A percentile compares a stretch with the other conserved stretches of the same genome.
phyloP scores from a whole-genome alignment of 192 early-diverging fungal species.

The Entomortierella beljakovae region DNA sequence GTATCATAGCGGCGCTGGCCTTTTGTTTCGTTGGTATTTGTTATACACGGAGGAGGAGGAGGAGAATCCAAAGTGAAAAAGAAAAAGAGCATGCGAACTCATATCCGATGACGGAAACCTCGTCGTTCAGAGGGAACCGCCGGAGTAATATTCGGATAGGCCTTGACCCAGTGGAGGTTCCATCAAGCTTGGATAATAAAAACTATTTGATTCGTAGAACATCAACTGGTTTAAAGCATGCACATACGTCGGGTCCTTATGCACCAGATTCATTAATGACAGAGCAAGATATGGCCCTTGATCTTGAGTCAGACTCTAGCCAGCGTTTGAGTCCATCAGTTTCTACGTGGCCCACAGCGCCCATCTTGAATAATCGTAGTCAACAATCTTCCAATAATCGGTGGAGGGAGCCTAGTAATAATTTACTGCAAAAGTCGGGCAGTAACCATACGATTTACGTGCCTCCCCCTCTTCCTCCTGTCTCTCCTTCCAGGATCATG shows the following conservation, averaged over 20 bases:
- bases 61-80: neutral
- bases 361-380: neutral
- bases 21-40: conserved; percentile 34
- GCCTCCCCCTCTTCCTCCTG: conserved; percentile 40
- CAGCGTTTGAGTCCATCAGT: conserved; percentile 2
- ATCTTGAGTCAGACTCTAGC: conserved; percentile 8
- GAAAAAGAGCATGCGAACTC: conserved; percentile 16
- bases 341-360: conserved; percentile 13
- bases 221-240: neutral
- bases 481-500: neutral
- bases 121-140: neutral
- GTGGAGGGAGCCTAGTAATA: neutral
- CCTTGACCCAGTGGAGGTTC: conserved; percentile 19
- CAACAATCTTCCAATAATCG: neutral
- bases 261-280: conserved; percentile 29
- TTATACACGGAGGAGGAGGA: conserved; percentile 18
- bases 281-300: conserved; percentile 32
- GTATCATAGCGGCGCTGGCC: conserved; percentile 3
- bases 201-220: neutral
- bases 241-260: neutral
- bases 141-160: conserved; percentile 40
- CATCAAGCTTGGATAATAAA: conserved; percentile 10
- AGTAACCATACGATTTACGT: conserved; percentile 26
- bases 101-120: conserved; percentile 38
- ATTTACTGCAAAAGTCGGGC: conserved; percentile 19